Base-by-base conservation (phyloP, 192 early-diverging fungal species). In the Backusella macrospora region DNA sequence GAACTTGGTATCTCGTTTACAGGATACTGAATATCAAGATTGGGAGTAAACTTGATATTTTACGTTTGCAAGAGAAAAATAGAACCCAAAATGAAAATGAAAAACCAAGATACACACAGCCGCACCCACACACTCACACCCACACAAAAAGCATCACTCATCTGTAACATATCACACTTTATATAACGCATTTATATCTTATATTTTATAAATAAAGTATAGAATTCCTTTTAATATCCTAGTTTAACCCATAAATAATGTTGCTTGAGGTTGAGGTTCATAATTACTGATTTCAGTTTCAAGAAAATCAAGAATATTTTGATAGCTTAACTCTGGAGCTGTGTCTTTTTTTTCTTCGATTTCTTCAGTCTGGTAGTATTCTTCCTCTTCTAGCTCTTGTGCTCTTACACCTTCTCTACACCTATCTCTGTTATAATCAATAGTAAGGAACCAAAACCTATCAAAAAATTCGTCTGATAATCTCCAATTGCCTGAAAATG, bases 1-100 rank as follows among this genome's bases (percentile, higher is more conserved):
- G 42, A 42, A 23, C 37, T 13, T 72, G 43, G 44, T 68, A 9
- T 68, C 67, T 16, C 43, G 67, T 29, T 45, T 68, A 6, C 42
- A 68, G 26, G 67, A 68, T 47, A 40, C 43, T 39, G 65, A 66
- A 66, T n/a, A 21, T 34, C 21, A 68, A 46, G 63, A 65, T 59
- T 59, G 52, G 52, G 52, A 59, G 52, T 59, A 59, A 59, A 59
- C 29, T 1, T 34, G 2, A 34, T 34, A 34, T 34, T 34, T 34
- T 34, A 34, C 29, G 29, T 2, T 34, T 34, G 29, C 29, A 34
- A 34, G 29, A 59, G 26, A n/a, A 2, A 34, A 34, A 34, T 1
- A 55, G 23, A 55, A 21, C 12, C 7, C 52, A 21, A 23, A 55
- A 23, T 10, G 23, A 4, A 23, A 26, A 13, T 23, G 23, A 55